Evolutionary conservation across 2,329 filamentous ascomycete species (phyloP), one percentile per base, ranked within the genome.

Genomic region (Cladosporium austrohemisphaericum): DNA sequence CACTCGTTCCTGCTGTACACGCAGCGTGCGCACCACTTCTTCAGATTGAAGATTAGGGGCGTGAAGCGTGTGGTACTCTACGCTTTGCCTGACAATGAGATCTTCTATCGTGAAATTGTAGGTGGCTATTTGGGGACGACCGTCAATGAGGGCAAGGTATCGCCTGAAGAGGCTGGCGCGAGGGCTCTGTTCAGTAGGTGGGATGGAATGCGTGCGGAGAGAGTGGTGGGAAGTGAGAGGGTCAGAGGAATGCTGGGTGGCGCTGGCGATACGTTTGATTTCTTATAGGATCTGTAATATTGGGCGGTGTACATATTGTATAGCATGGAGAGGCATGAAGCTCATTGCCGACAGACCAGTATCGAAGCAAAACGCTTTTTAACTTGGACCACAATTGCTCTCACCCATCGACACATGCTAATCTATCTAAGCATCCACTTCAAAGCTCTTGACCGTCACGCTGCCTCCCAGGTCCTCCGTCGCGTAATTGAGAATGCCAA

Each of bases 21-120:
- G 2, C 92, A 95, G 67, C 84, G 93, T 52, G 88, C 91, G n/a
- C 93, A 98, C 69, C 93, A 98, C 69, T 97, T 97, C 76, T 83
- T 89, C 41, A 79, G 93, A n/a, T 90, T 93, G 64, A 79, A 81
- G 57, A 77, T 98, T 47, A 79, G 82, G 28, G 93, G 93, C 18
- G 89, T 93, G 11, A 84, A 84, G 66, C 78, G 84, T 32, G 80
- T 97, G n/a, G 78, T 96, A 44, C 85, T 95, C 75, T 97, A 97
- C 66, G 86, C 84, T 1, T 68, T 96, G 25, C 93, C 93, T 0
- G 92, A 97, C 60, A 95, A 96, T 65, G 86, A 87, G 20, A 65
- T 79, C 16, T 92, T 93, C 60, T 94, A 92, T 66, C 76, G 77
- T 31, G 89, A 94, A 71, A 76, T 92, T 47, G 80, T 85, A 0